Conservation (phyloP, 1,284 basidiomycete species). For the Uromyces viciae-fabae region DNA sequence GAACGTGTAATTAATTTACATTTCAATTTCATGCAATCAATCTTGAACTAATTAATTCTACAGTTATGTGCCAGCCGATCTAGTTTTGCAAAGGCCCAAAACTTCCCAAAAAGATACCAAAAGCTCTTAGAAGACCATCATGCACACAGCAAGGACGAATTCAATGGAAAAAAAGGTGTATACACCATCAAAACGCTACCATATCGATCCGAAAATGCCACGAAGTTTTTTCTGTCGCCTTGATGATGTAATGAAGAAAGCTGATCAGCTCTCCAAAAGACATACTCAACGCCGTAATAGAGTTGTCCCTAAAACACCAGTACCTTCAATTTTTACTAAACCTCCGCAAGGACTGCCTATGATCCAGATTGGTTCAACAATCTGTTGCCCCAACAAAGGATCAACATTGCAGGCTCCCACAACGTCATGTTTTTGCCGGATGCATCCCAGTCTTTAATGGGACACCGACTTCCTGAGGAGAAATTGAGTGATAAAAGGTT, state of each 20-base stretch:
- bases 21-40: too few relatives aligned
- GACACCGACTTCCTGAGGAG: background rate
- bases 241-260: background rate
- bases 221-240: background rate
- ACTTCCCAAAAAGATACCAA: background rate
- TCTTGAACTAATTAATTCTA: too few relatives aligned
- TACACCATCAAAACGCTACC: slow-evolving; percentile 6
- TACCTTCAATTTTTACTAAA: background rate
- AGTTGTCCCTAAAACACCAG: background rate
- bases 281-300: background rate
- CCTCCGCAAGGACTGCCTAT: background rate
- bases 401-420: background rate
- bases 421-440: background rate
- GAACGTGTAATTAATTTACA: background rate
- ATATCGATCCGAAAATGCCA: background rate
- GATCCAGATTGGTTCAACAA: slow-evolving; percentile 10
- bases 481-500: background rate
- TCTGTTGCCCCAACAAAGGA: background rate
- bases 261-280: background rate
- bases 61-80: too few relatives aligned
- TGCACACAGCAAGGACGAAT: slow-evolving; percentile 11
- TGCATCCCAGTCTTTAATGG: background rate
- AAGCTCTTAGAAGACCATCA: background rate
- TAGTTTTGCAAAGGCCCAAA: background rate
- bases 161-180: background rate